These are phyloP conservation scores for Dactylorhiza incarnata DNA, from an alignment of 106 monocot genomes.

Conservation along the genomic window DNA sequence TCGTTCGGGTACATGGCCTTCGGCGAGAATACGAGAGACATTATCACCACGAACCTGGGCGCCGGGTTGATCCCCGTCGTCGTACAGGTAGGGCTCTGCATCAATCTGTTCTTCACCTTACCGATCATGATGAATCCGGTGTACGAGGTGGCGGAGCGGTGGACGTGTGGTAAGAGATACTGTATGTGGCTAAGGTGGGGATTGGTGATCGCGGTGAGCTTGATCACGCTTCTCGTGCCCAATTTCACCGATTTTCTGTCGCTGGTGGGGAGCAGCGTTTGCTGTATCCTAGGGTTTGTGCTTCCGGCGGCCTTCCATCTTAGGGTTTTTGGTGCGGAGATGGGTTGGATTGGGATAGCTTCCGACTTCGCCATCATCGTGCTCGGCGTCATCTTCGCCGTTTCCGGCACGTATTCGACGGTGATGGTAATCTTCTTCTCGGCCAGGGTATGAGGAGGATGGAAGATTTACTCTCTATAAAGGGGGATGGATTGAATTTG, in stretches of 20 bases:
- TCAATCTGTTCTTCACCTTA: constrained; percentile 65
- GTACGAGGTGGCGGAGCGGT: constrained; percentile 50
- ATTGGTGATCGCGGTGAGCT: constrained; percentile 25
- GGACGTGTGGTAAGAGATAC: constrained; percentile 35
- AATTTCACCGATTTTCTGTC: constrained; percentile 63
- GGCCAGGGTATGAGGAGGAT: constrained; percentile 1
- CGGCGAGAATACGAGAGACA: constrained; percentile 43
- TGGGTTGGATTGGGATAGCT: constrained; percentile 12
- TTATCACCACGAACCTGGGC: constrained; percentile 57
- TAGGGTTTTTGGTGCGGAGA: constrained; percentile 33
- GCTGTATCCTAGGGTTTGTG: constrained; percentile 40
- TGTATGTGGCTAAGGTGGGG: constrained; percentile 40
- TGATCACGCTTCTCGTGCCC: constrained; percentile 38
- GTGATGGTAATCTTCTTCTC: constrained; percentile 37
- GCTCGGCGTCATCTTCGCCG: constrained; percentile 26
- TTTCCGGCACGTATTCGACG: constrained; percentile 43
- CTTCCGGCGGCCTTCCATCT: constrained; percentile 48
- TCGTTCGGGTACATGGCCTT: constrained; percentile 54
- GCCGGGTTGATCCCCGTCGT: constrained; percentile 25
- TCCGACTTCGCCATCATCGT: constrained; percentile 26
- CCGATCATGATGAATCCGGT: constrained; percentile 70
- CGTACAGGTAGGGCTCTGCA: constrained; percentile 55
- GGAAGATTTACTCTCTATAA: background rate
- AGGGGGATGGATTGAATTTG: background rate
- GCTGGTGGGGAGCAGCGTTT: constrained; percentile 55